These are phyloP conservation scores for Corchorus olitorius DNA, from an alignment of 345 rosid species.

Conservation along the genomic window DNA sequence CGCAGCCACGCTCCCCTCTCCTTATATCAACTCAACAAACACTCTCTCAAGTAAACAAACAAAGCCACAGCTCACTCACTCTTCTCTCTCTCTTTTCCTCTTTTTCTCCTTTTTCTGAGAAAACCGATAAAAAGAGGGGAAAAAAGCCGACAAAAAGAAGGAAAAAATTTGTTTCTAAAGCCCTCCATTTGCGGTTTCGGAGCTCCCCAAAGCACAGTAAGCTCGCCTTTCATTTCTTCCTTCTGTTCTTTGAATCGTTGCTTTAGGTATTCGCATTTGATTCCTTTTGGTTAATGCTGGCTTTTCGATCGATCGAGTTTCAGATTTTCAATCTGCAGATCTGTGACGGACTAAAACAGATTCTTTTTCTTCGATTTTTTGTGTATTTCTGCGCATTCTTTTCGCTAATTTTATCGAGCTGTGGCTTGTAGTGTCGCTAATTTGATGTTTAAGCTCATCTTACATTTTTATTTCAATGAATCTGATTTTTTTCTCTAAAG, in stretches of 20 bases:
- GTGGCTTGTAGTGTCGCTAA: not conserved
- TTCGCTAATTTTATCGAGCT: not conserved
- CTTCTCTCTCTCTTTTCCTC: not conserved
- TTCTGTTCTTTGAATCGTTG: not conserved
- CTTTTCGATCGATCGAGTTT: constrained; percentile 22
- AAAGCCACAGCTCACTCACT: constrained; percentile 22
- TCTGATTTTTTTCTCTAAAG: not conserved
- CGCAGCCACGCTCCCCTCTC: constrained; percentile 45
- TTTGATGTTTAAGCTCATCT: not conserved
- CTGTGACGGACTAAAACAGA: constrained; percentile 26
- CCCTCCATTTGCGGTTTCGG: constrained; percentile 32
- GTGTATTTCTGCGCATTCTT: not conserved
- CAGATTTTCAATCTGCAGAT: constrained; percentile 35
- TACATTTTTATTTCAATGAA: not conserved
- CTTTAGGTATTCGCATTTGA: constrained; percentile 2
- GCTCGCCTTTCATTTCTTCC: constrained; percentile 25
- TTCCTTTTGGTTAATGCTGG: not conserved
- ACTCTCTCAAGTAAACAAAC: constrained; percentile 7
- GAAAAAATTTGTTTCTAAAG: not conserved
- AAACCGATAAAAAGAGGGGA: not conserved
- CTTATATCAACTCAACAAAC: constrained; percentile 7
- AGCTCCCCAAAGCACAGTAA: constrained; percentile 37
- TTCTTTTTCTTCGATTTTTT: not conserved
- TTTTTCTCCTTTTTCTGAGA: not conserved
- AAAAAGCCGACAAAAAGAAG: not conserved